Conservation (phyloP, 495 filamentous ascomycete genomes). For the Bryoglossum gracile region DNA sequence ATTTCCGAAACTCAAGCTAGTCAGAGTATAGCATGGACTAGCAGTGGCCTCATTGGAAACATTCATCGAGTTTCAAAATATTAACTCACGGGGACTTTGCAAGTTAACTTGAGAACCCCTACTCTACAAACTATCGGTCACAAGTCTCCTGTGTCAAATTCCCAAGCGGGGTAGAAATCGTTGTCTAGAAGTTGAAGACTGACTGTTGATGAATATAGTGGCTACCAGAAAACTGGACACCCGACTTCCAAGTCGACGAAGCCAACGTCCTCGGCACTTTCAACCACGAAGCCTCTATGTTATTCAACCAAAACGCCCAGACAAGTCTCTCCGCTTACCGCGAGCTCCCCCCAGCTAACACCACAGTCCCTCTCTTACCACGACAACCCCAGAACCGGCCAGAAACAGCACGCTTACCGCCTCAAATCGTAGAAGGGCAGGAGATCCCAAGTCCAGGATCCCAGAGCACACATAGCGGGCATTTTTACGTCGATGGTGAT, state of each 20-base stretch:
- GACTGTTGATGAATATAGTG: too few species aligned
- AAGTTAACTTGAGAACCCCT: too few species aligned
- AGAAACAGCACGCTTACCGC: neutral
- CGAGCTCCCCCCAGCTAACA: neutral
- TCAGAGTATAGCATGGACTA: too few species aligned
- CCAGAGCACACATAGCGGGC: conserved; percentile 18
- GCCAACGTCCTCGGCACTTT: conserved; percentile 20
- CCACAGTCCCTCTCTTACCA: neutral
- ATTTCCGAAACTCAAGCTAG: too few species aligned
- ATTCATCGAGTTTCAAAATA: too few species aligned
- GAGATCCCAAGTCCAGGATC: conserved; percentile 9
- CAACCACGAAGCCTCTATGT: neutral
- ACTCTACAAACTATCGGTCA: too few species aligned
- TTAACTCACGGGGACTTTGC: too few species aligned
- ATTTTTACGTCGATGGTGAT: conserved; percentile 35
- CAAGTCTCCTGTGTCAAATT: too few species aligned
- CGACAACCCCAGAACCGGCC: neutral
- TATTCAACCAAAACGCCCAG: conserved; percentile 3
- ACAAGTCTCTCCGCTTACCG: neutral
- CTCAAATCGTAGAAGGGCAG: conserved; percentile 5
- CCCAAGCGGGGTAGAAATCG: too few species aligned
- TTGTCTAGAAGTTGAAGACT: too few species aligned
- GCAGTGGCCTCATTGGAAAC: too few species aligned
- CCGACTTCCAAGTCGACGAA: conserved; percentile 24
- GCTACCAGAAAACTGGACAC: conserved; percentile 24